Base-by-base conservation (phyloP, 2,329 filamentous ascomycete species). In the Arthrinium puccinioides region DNA sequence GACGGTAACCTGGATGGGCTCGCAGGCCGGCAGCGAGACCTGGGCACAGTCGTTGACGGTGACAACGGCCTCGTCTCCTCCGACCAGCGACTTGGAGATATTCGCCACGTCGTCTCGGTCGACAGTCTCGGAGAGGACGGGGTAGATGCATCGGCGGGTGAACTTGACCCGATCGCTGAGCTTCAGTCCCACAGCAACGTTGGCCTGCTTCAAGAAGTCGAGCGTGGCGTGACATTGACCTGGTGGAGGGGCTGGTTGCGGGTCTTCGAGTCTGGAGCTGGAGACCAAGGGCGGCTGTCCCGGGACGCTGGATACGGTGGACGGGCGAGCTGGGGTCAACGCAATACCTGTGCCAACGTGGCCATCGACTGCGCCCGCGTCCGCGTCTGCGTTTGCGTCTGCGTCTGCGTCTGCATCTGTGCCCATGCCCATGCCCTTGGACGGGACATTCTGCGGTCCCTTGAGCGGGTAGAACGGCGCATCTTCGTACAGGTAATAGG, bases 1-100 rank as follows among this genome's bases (percentile, higher is more conserved):
- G 1, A 78, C 70, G 4, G 60, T 49, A 6, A 79, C 50, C 0
- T 57, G 48, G 14, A 79, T 54, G 2, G 67, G 61, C 10, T 72
- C 62, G 44, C 66, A 62, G 3, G 52, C 47, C 4, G 53, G 49
- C 4, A 55, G 42, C n/a, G 46, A 36, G 29, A 45, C 36, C 14
- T 48, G 36, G 23, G 36, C 48, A 41, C 46, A 66, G 40, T 45
- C 47, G 44, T 33, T 46, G 6, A 64, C 41, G 36, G 62, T 52
- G 43, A 64, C 41, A n/a, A 48, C 46, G 6, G 51, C 46, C 18
- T 46, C 48, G 30, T 51, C 45, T 14, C 53, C 53, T 15, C 53
- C 52, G 35, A 70, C 44, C 20, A 71, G 53, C 2, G 64, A 50
- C 8, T 51, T 44, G 7, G 61, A 47, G 37, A 68, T 46, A 41